These are phyloP conservation scores for Mortierella sp. DNA, from an alignment of 371 early-diverging fungal species.

Conservation along the genomic window DNA sequence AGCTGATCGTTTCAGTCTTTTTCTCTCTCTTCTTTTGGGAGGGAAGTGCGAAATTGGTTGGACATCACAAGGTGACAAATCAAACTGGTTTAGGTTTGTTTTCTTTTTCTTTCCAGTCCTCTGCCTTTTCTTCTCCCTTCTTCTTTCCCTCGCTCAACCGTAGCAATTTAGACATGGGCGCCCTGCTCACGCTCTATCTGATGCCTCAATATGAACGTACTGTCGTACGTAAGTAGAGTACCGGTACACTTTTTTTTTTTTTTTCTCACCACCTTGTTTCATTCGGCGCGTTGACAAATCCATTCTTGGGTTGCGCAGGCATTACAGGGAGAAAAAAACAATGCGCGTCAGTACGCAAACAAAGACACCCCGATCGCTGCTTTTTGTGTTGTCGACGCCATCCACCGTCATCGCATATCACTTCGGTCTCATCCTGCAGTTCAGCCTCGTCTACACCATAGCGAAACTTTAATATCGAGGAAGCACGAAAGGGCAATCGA, in stretches of 20 bases:
- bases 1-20: not conserved
- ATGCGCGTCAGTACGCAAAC: not conserved
- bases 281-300: slow-evolving; percentile 9
- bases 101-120: not conserved
- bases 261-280: not conserved
- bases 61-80: slow-evolving; percentile 2
- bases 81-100: not conserved
- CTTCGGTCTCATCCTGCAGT: no score
- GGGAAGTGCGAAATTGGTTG: not conserved
- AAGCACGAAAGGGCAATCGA: no score
- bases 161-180: not conserved
- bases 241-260: no score
- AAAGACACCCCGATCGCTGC: not conserved
- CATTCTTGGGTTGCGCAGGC: not conserved
- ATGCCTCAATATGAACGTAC: not conserved
- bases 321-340: not conserved
- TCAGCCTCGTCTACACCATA: no score
- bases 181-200: not conserved
- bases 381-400: not conserved
- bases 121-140: not conserved
- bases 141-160: not conserved
- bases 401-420: not conserved
- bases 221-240: not conserved
- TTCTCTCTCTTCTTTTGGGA: not conserved
- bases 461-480: no score